These are phyloP conservation scores for Cystobasidiaceae sp. DNA, from an alignment of 1,284 basidiomycete genomes.

Conservation along the genomic window DNA sequence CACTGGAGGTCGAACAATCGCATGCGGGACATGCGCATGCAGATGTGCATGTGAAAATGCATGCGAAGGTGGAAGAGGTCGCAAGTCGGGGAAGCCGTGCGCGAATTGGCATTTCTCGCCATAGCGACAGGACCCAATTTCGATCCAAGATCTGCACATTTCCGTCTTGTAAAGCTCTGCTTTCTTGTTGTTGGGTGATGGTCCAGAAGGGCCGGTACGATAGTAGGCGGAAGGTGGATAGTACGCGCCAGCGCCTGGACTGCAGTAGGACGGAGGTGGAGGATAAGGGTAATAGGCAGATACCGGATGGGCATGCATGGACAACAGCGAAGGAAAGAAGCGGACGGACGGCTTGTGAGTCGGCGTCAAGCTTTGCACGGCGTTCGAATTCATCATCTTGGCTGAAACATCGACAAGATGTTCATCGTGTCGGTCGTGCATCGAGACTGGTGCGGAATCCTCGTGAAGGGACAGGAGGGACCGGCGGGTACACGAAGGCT, in stretches of 20 bases:
- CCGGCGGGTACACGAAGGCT: neutral
- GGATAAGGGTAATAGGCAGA: neutral
- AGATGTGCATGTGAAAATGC: too few species aligned
- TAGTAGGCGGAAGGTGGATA: neutral
- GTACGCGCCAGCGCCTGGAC: neutral
- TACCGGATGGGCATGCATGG: neutral
- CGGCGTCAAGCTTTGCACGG: too few species aligned
- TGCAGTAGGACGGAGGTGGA: neutral
- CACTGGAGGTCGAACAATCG: too few species aligned
- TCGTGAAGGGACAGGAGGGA: too few species aligned
- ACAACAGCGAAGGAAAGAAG: too few species aligned
- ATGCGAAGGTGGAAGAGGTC: conserved; percentile 64
- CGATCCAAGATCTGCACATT: conserved; percentile 85
- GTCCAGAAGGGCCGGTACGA: conserved; percentile 50
- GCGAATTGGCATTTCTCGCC: conserved; percentile 83
- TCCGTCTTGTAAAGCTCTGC: conserved; percentile 86
- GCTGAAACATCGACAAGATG: too few species aligned
- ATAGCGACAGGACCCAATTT: conserved; percentile 82
- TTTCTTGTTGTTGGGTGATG: conserved; percentile 81
- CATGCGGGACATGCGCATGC: too few species aligned
- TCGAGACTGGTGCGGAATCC: too few species aligned
- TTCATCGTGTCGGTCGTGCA: too few species aligned
- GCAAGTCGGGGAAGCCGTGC: conserved; percentile 79
- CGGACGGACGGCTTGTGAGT: too few species aligned
- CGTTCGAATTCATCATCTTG: too few species aligned